Evolutionary conservation across 805 yeast genomes (phyloP), one percentile per base, ranked within the genome.

Genomic region (Yarrowia porcina): DNA sequence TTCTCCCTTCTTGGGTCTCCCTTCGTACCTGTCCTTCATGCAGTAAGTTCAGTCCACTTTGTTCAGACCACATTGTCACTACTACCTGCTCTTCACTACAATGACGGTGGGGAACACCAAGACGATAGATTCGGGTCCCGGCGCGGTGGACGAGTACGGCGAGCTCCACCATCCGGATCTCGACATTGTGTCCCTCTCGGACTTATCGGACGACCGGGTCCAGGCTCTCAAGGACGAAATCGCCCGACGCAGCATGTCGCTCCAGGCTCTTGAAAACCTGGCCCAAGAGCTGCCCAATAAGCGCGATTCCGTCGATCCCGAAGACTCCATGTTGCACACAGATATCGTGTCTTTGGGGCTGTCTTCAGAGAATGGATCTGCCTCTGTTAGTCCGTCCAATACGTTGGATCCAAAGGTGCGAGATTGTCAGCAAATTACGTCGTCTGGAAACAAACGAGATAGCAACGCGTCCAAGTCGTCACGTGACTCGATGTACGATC

Each of bases 241-340:
- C 28, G 67, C 65, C 28, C 64, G 67, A 21, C 68, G 67, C 47
- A 66, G 64, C 30, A 45, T 38, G 50, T 73, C 41, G 67, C 75
- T 30, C 65, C 75, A 21, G 73, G 72, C 66, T 76, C 78, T 42
- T 9, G 70, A 68, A 49, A 41, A 38, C 28, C 38, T 69, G n/a
- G 69, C 69, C 3, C 66, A 64, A 39, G 69, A 66, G 17, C 57
- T 68, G 6, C 69, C 70, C 8, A 32, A 17, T 7, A 36, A 30
- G 25, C 27, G 49, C 13, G 44, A 30, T 33, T 3, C 23, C 20
- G 10, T 12, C 18, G 38, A 27, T 27, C 1, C 27, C 13, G 38
- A 44, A 3, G 47, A 52, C 36, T 36, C 47, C 59, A 41, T 61
- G 36, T 4, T 54, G 45, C 44, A 52, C 11, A 59, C 66, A 4